Percentiles rank a stretch among this genome's conserved stretches.
Conservation (phyloP, 371 early-diverging fungal species). For the Syncephalastrum racemosum region DNA sequence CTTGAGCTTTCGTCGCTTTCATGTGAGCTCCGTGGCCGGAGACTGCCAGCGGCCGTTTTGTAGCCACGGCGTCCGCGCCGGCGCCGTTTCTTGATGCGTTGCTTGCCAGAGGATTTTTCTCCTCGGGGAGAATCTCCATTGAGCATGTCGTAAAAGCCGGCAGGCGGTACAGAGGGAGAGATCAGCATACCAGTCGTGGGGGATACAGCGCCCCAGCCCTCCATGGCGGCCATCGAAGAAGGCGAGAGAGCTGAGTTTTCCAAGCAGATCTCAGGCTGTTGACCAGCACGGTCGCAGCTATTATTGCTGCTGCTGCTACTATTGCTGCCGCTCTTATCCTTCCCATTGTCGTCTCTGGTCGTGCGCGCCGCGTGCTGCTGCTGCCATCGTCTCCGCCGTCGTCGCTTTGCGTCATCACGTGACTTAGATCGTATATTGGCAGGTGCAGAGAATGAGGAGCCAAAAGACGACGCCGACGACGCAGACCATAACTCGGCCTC, state of each 20-base stretch:
- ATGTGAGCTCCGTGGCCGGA: constrained; percentile 13
- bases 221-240: constrained; percentile 30
- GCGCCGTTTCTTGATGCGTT: too few relatives aligned
- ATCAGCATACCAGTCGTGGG: constrained; percentile 36
- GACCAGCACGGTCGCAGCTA: too few relatives aligned
- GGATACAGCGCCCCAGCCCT: constrained; percentile 34
- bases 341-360: too few relatives aligned
- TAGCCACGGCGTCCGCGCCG: too few relatives aligned
- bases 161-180: constrained; percentile 17
- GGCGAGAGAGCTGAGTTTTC: constrained; percentile 15
- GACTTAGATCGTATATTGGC: not conserved
- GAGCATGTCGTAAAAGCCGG: too few relatives aligned
- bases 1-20: not conserved
- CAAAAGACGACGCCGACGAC: constrained; percentile 4
- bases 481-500: constrained; percentile 2
- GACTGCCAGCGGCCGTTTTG: too few relatives aligned
- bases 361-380: too few relatives aligned
- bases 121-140: too few relatives aligned
- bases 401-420: constrained; percentile 63
- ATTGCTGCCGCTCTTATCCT: too few relatives aligned
- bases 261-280: too few relatives aligned
- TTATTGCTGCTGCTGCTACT: too few relatives aligned
- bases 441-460: constrained; percentile 8
- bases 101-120: too few relatives aligned
- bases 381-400: constrained; percentile 30